Base-by-base conservation (phyloP, 208 protist genomes). In the Jaenimonas drosophilae region DNA sequence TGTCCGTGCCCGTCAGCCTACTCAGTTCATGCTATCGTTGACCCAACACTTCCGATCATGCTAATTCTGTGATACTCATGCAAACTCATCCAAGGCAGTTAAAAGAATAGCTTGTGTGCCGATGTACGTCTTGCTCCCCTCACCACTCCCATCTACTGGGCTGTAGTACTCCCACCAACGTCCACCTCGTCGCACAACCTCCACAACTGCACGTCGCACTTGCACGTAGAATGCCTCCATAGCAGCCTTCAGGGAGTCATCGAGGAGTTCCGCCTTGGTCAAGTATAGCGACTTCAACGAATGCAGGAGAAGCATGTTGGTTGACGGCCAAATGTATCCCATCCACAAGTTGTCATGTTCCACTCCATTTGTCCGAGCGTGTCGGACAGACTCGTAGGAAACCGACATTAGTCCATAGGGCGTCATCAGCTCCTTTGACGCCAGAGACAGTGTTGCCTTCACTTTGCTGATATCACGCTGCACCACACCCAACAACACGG, bases 101-200 rank as follows among this genome's bases (percentile, higher is more conserved):
- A 85, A 64, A 19, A 85, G 39, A 23, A 89, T 40, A 20, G 75
- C 58, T 12, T 58, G 59, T 17, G 72, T 73, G 7, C 75, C 76
- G 49, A 84, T 67, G 47, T 83, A 75, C n/a, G 81, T 86, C 59
- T 76, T 79, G 51, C 66, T 79, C 2, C 73, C 69, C 68, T 85
- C 70, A 4, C 76, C 66, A 11, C 62, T 55, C 9, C 81, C 81
- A 30, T 76, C 55, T 14, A 90, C 57, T 4, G 81, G 81, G 36
- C 71, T 83, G 54, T 67, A 84, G 45, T 57, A 77, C 60, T 90
- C 76, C 76, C 70, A 74, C 66, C 71, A 84, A 3, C 66, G 64
- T 4, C 53, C 48, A 21, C 62, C 64, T 2, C 38, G 30, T 30
- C 64, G 67, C 31, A 82, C 66, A 19, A 73, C 54, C 46, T 69